These are phyloP conservation scores for Penicillium capsulatum DNA, from an alignment of 2,329 filamentous ascomycete species.

Conservation along the genomic window DNA sequence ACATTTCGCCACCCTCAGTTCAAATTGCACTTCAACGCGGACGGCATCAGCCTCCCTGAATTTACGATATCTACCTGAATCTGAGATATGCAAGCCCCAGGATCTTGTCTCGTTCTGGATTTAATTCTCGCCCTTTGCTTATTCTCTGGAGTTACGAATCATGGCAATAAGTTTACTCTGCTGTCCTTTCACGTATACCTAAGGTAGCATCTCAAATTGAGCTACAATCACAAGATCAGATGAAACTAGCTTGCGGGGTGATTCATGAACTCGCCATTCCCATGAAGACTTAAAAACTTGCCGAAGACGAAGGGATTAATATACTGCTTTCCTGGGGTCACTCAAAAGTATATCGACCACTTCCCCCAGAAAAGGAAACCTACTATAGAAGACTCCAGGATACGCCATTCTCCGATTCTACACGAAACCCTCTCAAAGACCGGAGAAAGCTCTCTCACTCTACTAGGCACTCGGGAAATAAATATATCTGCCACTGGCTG, in stretches of 20 bases:
- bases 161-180: conserved; percentile 12
- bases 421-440: too few species aligned
- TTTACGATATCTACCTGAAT: conserved; percentile 15
- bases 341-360: too few species aligned
- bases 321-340: too few species aligned
- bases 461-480: too few species aligned
- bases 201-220: background rate
- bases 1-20: conserved; percentile 6
- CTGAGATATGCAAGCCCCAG: conserved; percentile 6
- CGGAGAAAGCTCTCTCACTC: too few species aligned
- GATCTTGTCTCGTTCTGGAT: conserved; percentile 1
- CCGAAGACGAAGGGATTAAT: background rate
- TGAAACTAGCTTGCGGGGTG: background rate
- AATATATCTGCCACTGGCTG: too few species aligned
- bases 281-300: background rate
- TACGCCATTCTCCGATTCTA: too few species aligned
- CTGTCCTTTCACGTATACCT: background rate
- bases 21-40: conserved; percentile 7
- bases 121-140: conserved; percentile 9
- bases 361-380: too few species aligned
- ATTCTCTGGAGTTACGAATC: conserved; percentile 19
- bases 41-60: conserved; percentile 7
- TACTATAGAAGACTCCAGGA: too few species aligned
- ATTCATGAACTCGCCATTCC: background rate
- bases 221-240: background rate